A percentile compares a stretch with the other conserved stretches of the same genome.
These are phyloP conservation scores for Populus hybrid DNA, from an alignment of 441 rosid species.

Conservation along the genomic window DNA sequence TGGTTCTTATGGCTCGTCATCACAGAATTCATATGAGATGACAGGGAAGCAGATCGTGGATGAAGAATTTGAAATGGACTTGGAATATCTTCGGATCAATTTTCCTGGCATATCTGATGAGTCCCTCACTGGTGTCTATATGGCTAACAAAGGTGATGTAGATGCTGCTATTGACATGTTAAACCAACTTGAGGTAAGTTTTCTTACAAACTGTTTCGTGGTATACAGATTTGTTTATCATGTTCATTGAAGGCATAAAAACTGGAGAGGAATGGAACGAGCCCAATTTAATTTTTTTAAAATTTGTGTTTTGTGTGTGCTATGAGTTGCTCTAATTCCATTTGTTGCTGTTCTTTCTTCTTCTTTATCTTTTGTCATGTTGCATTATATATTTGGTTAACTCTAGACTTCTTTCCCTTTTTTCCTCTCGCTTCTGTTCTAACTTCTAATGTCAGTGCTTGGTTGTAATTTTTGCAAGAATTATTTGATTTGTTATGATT, in stretches of 20 bases:
- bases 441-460: not conserved
- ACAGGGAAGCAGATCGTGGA: constrained; percentile 41
- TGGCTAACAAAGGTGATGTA: constrained; percentile 65
- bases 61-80: constrained; percentile 65
- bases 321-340: not conserved
- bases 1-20: constrained; percentile 32
- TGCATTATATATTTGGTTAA: not conserved
- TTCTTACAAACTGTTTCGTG: not conserved
- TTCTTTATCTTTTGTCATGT: not conserved
- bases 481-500: not conserved
- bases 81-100: constrained; percentile 58
- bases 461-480: not conserved
- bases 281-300: not conserved
- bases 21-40: constrained; percentile 28
- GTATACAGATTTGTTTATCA: not conserved
- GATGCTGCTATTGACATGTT: constrained; percentile 84
- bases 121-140: constrained; percentile 69
- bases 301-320: not conserved
- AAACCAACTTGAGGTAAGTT: constrained; percentile 70
- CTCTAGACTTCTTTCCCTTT: not conserved
- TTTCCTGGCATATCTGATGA: constrained; percentile 80
- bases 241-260: not conserved
- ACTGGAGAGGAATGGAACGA: not conserved
- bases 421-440: not conserved
- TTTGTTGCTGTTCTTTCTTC: not conserved